Conservation (phyloP, 805 yeast genomes). For the Diddensiella caesifluorescens region DNA sequence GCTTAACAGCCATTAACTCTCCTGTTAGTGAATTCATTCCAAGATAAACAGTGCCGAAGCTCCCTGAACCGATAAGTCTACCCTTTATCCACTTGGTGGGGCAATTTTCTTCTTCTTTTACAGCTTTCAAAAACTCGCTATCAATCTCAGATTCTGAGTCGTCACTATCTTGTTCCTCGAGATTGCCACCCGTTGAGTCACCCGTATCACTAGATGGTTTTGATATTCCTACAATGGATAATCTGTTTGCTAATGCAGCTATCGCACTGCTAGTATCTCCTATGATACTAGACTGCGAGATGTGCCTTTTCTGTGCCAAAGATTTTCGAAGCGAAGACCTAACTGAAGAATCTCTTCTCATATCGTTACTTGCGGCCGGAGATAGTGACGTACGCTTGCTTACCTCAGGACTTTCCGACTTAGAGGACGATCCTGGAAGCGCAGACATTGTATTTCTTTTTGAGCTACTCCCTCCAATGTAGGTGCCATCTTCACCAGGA, state of each 20-base stretch:
- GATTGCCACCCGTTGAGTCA: neutral
- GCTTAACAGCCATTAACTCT: slow-evolving; percentile 95
- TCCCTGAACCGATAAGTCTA: slow-evolving; percentile 88
- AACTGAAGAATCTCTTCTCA: neutral
- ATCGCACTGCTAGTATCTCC: neutral
- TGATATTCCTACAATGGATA: neutral
- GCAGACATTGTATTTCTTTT: slow-evolving; percentile 9
- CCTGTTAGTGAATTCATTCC: slow-evolving; percentile 93
- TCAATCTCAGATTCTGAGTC: slow-evolving; percentile 24
- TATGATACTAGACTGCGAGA: neutral
- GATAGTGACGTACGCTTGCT: neutral
- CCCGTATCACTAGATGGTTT: neutral
- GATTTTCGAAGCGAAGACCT: neutral
- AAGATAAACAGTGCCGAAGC: slow-evolving; percentile 87
- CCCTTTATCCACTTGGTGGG: slow-evolving; percentile 91
- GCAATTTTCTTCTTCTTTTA: slow-evolving; percentile 41
- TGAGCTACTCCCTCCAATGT: neutral
- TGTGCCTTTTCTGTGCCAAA: neutral
- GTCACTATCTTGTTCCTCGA: slow-evolving; percentile 10
- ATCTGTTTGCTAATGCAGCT: slow-evolving; percentile 3
- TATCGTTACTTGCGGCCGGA: neutral
- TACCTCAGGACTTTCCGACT: neutral
- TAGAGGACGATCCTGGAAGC: neutral
- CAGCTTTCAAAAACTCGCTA: slow-evolving; percentile 37
- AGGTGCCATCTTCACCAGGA: neutral